Percentiles rank a stretch among this genome's conserved stretches.
Conservation (phyloP, 2,329 filamentous ascomycete species). For the Neoscytalidium dimidiatum region DNA sequence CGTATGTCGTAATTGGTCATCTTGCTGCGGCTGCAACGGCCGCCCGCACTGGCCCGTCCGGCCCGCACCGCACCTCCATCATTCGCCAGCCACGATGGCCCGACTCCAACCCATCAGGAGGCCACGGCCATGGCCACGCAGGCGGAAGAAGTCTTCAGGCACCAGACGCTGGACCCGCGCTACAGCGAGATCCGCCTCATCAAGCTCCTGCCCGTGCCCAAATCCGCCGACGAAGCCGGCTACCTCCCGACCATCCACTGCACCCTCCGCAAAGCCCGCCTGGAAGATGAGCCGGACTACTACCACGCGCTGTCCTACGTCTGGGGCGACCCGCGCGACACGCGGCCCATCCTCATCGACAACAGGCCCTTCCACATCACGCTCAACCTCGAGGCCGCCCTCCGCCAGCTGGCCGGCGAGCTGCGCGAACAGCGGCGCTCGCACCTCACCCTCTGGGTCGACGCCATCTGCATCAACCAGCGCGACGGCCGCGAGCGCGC, state of each 20-base stretch:
- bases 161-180: background rate
- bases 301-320: constrained; percentile 24
- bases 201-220: constrained; percentile 13
- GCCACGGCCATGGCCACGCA: background rate
- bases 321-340: constrained; percentile 21
- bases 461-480: constrained; percentile 24
- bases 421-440: constrained; percentile 2
- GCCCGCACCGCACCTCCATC: no score
- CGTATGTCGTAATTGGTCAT: no score
- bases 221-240: constrained; percentile 11
- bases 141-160: background rate
- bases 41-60: no score
- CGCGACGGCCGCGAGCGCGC: constrained; percentile 19
- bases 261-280: constrained; percentile 14
- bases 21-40: no score
- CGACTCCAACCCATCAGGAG: no score
- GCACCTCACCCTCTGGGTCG: constrained; percentile 21
- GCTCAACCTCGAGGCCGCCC: constrained; percentile 20
- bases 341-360: constrained; percentile 18
- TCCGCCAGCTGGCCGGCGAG: constrained; percentile 9
- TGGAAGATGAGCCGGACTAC: constrained; percentile 13
- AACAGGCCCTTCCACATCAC: constrained; percentile 18
- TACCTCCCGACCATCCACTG: constrained; percentile 18
- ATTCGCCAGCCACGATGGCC: no score
- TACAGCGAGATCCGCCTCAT: constrained; percentile 20